Conservation (phyloP, 2,329 filamentous ascomycete genomes). For the Pestalotiopsis sp. region DNA sequence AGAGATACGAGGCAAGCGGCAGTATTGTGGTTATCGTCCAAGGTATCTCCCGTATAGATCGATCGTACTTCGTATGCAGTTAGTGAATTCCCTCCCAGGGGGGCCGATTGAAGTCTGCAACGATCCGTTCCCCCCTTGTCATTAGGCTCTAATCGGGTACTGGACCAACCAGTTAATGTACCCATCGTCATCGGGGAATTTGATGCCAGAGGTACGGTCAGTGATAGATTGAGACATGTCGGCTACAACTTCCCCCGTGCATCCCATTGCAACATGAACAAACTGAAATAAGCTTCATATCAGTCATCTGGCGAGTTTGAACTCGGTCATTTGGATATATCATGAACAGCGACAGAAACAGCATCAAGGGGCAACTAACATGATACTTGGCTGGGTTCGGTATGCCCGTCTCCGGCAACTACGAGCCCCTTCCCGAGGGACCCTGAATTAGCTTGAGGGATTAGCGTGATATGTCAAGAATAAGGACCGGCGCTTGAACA, state of each 20-base stretch:
- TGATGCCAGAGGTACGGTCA: background rate
- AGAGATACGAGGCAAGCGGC: background rate
- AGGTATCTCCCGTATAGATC: background rate
- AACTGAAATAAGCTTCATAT: background rate
- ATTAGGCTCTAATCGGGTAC: slow-evolving; percentile 7
- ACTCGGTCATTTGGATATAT: background rate
- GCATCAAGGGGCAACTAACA: background rate
- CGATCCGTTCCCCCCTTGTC: slow-evolving; percentile 5
- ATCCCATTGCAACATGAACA: background rate
- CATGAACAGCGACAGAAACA: background rate
- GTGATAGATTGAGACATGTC: background rate
- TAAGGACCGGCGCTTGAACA: background rate
- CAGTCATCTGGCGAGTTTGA: background rate
- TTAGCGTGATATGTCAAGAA: slow-evolving; percentile 3
- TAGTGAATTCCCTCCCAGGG: background rate
- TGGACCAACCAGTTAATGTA: background rate
- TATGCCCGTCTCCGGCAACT: slow-evolving; percentile 6
- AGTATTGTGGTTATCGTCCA: background rate
- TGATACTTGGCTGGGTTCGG: background rate
- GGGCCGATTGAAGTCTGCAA: background rate
- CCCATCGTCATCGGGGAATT: background rate
- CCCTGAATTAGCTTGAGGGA: slow-evolving; percentile 1
- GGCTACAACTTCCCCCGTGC: background rate
- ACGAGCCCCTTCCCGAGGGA: slow-evolving; percentile 2
- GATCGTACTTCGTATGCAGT: background rate